Evolutionary conservation across 1,139 yeast genomes (phyloP), one percentile per base, ranked within the genome.

Genomic region (Wickerhamomyces sp.): DNA sequence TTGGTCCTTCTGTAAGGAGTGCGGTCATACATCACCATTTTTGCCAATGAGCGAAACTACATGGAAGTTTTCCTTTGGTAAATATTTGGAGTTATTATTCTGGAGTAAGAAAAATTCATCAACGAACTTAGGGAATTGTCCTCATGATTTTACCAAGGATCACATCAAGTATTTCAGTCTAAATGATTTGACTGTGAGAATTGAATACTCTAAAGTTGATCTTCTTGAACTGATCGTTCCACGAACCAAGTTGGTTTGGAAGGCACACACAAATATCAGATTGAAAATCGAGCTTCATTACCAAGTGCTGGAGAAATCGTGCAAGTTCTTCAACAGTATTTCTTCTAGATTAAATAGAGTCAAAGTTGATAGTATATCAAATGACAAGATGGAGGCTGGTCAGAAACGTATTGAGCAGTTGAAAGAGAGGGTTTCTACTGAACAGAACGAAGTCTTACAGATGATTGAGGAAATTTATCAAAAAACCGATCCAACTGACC

Each of bases 21-120:
- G 99, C 62, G 77, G 81, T 18, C 76, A 74, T 40, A 74, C 85
- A 0, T 83, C 95, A 4, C 95, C 97, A 0, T 81, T 87, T 13
- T 69, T 82, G 27, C 87, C 89, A n/a, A 80, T 94, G 85, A 85
- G 88, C 56, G 93, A 89, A 45, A 84, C 84, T 30, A 83, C 97
- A 0, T 91, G 95, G 83, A 89, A 84, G 59, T 82, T 84, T 53
- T 91, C 98, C 0, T 81, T 94, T 62, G 99, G 99, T 0, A 94
- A 93, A 60, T 94, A 87, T 59, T 71, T 94, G 39, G 98, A 94
- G 65, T 68, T 91, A 29, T 73, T 85, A 36, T 91, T 90, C 60
- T 90, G 95, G 85, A 89, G 95, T 43, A 61, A 61, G 54, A 55
- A 68, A 57, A 52, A 62, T 62, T 54, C 69, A 53, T 48, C 62